These are phyloP conservation scores for Coemansia sp. DNA, from an alignment of 192 early-diverging fungal species.

Conservation along the genomic window DNA sequence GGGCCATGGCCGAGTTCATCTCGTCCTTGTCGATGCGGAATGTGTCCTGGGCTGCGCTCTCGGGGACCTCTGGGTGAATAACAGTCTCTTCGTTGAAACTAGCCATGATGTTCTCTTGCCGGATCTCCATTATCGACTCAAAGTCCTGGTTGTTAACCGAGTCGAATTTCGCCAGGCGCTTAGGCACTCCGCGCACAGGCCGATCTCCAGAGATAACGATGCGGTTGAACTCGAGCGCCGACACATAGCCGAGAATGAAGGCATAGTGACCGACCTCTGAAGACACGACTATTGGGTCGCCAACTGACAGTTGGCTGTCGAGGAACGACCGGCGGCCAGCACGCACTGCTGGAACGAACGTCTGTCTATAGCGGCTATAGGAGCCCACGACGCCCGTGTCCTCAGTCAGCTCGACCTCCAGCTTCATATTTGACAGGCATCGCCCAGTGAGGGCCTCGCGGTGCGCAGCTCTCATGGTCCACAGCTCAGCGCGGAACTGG, in stretches of 20 bases:
- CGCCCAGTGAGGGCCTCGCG: slow-evolving; percentile 55
- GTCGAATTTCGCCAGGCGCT: slow-evolving; percentile 58
- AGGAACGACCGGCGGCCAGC: slow-evolving; percentile 27
- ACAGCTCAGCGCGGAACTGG: slow-evolving; percentile 65
- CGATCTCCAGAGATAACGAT: slow-evolving; percentile 64
- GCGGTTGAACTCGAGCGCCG: slow-evolving; percentile 48
- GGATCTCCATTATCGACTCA: slow-evolving; percentile 44
- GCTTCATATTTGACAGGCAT: slow-evolving; percentile 43
- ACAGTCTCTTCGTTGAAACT: slow-evolving; percentile 21
- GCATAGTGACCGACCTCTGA: slow-evolving; percentile 70
- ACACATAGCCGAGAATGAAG: slow-evolving; percentile 74
- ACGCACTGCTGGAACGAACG: slow-evolving; percentile 21
- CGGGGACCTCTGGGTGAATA: slow-evolving; percentile 27
- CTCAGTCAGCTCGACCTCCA: slow-evolving; percentile 23
- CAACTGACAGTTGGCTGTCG: slow-evolving; percentile 50
- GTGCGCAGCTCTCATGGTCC: slow-evolving; percentile 57
- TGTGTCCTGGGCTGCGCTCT: slow-evolving; percentile 30
- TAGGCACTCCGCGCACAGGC: slow-evolving; percentile 65
- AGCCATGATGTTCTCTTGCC: slow-evolving; percentile 10
- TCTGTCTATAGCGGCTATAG: slow-evolving; percentile 35
- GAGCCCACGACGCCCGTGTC: slow-evolving; percentile 31
- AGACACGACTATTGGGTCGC: slow-evolving; percentile 83
- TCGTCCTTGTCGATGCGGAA: slow-evolving; percentile 86
- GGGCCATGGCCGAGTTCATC: slow-evolving; percentile 63
- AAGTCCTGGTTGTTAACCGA: slow-evolving; percentile 57